These are phyloP conservation scores for Pythium grandisporangium DNA, from an alignment of 352 stramenopile species.

Conservation along the genomic window DNA sequence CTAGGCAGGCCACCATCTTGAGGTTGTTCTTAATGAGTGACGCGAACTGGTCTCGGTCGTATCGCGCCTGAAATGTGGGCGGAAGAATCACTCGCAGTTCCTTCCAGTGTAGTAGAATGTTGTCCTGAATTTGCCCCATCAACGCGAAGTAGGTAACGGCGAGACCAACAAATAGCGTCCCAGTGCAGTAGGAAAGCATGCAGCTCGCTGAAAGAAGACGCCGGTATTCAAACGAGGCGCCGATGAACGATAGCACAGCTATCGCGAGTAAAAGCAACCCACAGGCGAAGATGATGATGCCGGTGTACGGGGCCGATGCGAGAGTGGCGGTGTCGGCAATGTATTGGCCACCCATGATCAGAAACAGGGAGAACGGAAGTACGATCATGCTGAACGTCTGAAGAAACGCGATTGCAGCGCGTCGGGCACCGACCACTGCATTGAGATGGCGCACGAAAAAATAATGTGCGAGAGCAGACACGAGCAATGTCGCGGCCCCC, in stretches of 20 bases:
- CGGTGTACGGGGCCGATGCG: conserved; percentile 54
- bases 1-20: conserved; percentile 42
- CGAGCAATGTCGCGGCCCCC: conserved; percentile 23
- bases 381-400: conserved; percentile 65
- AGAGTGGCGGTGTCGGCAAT: conserved; percentile 59
- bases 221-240: conserved; percentile 69
- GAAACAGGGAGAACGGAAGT: conserved; percentile 54
- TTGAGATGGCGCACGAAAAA: conserved; percentile 33
- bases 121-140: conserved; percentile 32
- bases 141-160: conserved; percentile 51
- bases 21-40: conserved; percentile 45
- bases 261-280: conserved; percentile 45
- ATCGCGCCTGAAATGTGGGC: conserved; percentile 53
- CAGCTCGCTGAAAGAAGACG: conserved; percentile 62
- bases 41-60: conserved; percentile 59
- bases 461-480: conserved; percentile 21
- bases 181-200: conserved; percentile 44
- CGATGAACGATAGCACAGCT: conserved; percentile 55
- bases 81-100: conserved; percentile 50
- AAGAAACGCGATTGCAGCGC: conserved; percentile 44
- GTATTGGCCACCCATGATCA: conserved; percentile 64
- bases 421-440: conserved; percentile 38
- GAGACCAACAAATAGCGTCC: conserved; percentile 31
- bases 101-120: conserved; percentile 48
- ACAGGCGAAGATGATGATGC: conserved; percentile 52